A percentile compares a stretch with the other conserved stretches of the same genome.
Conservation (phyloP, 306 rosid genomes). For the Quercus variabilis region DNA sequence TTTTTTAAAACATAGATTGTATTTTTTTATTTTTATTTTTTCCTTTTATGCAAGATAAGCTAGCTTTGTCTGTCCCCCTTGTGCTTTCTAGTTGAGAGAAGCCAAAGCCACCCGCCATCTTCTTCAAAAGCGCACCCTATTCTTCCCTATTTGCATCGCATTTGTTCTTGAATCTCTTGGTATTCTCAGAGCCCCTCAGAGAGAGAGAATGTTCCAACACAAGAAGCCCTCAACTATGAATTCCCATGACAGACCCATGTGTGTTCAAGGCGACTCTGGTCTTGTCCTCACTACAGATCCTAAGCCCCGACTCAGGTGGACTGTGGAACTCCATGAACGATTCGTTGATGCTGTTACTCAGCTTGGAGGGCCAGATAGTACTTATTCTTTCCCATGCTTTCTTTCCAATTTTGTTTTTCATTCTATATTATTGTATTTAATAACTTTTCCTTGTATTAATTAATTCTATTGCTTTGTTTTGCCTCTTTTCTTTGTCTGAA, state of each 20-base stretch:
- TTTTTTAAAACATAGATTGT: neutral
- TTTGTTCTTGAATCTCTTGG: constrained; percentile 95
- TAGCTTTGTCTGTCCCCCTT: constrained; percentile 23
- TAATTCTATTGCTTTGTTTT: neutral
- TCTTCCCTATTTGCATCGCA: constrained; percentile 91
- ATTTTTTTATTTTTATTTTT: constrained; percentile 5
- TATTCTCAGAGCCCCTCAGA: constrained; percentile 54
- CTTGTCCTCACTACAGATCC: constrained; percentile 99
- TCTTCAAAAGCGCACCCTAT: constrained; percentile 94
- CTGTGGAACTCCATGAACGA: constrained; percentile 96
- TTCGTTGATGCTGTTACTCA: constrained; percentile 98
- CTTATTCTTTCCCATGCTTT: neutral
- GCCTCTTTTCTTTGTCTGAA: neutral
- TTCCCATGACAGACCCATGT: constrained; percentile 96
- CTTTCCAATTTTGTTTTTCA: neutral
- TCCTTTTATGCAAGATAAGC: constrained; percentile 33
- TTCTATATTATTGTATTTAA: neutral
- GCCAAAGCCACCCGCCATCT: constrained; percentile 47
- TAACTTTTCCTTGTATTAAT: neutral
- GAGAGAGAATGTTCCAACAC: constrained; percentile 91
- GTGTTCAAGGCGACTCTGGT: constrained; percentile 96
- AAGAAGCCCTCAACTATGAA: constrained; percentile 98
- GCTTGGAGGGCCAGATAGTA: constrained; percentile 99
- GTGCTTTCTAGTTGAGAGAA: constrained; percentile 37
- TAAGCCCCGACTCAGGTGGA: constrained; percentile 98